Evolutionary conservation across 177 flowering plant genomes (phyloP).

Genomic region (Tripterygium wilfordii): DNA sequence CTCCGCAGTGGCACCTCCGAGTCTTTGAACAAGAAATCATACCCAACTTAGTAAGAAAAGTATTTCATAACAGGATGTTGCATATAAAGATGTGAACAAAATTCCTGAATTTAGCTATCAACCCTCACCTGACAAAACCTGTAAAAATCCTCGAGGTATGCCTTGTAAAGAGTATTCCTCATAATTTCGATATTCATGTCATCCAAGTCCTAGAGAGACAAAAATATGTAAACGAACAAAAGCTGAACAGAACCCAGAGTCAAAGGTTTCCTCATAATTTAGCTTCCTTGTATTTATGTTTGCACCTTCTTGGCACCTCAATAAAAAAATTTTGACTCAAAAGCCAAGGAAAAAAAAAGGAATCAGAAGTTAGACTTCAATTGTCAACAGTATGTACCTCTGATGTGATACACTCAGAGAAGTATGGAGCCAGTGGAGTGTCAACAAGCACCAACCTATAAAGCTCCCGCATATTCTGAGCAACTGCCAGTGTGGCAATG

Average conservation of each 20-base stretch:
- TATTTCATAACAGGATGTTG: too few species aligned
- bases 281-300: too few species aligned
- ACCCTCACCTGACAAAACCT: conserved; percentile 76
- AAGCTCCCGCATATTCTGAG: conserved; percentile 97
- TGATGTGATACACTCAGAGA: conserved; percentile 95
- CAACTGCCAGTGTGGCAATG: conserved; percentile 97
- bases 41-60: conserved; percentile 3
- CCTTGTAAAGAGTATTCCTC: conserved; percentile 99
- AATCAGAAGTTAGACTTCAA: too few species aligned
- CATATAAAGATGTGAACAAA: background rate
- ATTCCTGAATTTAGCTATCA: background rate
- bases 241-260: background rate
- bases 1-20: conserved; percentile 98
- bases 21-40: conserved; percentile 44
- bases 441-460: conserved; percentile 97
- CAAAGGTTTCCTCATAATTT: background rate
- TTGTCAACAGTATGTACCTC: too few species aligned
- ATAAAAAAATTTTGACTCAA: too few species aligned
- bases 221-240: background rate
- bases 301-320: too few species aligned
- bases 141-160: conserved; percentile 96
- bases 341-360: background rate
- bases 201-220: conserved; percentile 78
- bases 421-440: conserved; percentile 97
- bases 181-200: conserved; percentile 99